These are phyloP conservation scores for Cercospora beticola DNA, from an alignment of 2,329 filamentous ascomycete species.

Conservation along the genomic window DNA sequence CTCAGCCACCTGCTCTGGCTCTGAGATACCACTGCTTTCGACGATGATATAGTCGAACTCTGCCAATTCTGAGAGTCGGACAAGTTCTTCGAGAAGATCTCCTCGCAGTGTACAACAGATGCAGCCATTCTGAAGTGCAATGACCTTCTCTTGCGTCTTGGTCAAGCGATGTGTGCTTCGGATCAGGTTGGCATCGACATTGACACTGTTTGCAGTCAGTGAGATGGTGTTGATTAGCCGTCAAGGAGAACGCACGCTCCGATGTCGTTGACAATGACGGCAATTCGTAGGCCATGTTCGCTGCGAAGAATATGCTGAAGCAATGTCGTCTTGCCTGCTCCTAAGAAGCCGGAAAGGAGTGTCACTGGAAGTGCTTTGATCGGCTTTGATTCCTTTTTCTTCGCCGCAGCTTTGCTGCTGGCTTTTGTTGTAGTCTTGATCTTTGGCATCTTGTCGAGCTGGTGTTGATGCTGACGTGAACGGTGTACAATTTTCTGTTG, in stretches of 20 bases:
- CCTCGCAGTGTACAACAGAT: slow-evolving; percentile 75
- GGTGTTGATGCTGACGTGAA: background rate
- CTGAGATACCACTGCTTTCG: slow-evolving; percentile 70
- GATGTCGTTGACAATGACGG: slow-evolving; percentile 73
- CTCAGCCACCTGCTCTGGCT: slow-evolving; percentile 72
- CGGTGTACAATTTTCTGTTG: background rate
- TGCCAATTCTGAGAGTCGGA: slow-evolving; percentile 60
- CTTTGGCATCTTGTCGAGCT: slow-evolving; percentile 20
- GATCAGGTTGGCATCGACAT: slow-evolving; percentile 37
- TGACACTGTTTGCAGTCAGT: slow-evolving; percentile 26
- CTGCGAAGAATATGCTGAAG: slow-evolving; percentile 67
- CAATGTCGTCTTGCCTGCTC: slow-evolving; percentile 69
- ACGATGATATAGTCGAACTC: slow-evolving; percentile 71
- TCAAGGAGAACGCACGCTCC: slow-evolving; percentile 30
- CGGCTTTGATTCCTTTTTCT: slow-evolving; percentile 9
- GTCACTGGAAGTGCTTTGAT: slow-evolving; percentile 56
- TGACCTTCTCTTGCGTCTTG: slow-evolving; percentile 38
- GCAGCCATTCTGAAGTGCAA: slow-evolving; percentile 53
- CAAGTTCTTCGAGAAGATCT: slow-evolving; percentile 68
- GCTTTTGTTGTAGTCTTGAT: slow-evolving; percentile 18
- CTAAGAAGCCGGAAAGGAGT: slow-evolving; percentile 61
- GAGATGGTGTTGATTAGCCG: too few species aligned
- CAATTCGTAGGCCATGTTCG: slow-evolving; percentile 66
- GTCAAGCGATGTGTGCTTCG: slow-evolving; percentile 34
- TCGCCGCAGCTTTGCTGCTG: slow-evolving; percentile 15